A percentile compares a stretch with the other conserved stretches of the same genome.
Evolutionary conservation across 495 filamentous ascomycete species (phyloP).

Genomic region (Neurospora sp.): DNA sequence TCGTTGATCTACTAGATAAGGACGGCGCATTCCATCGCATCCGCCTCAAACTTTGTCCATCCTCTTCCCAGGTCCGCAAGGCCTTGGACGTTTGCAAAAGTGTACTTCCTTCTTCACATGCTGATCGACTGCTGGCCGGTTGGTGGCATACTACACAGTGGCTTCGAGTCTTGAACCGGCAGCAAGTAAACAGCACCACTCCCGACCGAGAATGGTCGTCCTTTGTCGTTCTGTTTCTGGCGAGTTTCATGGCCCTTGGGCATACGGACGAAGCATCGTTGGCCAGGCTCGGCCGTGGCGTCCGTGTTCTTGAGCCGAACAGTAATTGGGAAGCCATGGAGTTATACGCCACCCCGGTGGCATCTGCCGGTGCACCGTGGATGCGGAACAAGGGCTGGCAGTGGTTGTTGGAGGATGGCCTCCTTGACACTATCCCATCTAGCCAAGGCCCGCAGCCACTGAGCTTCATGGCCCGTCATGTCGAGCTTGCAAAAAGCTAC

Average conservation of each 20-base stretch:
- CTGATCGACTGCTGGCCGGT: slow-evolving; percentile 54
- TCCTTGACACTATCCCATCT: slow-evolving; percentile 7
- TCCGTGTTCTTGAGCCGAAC: slow-evolving; percentile 1
- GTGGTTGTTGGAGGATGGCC: slow-evolving; percentile 56
- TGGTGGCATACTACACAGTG: slow-evolving; percentile 74
- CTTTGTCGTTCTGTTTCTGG: slow-evolving; percentile 59
- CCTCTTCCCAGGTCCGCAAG: slow-evolving; percentile 46
- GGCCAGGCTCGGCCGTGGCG: not conserved
- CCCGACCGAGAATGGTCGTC: slow-evolving; percentile 70
- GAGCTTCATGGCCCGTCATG: slow-evolving; percentile 35
- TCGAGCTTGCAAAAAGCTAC: slow-evolving; percentile 42
- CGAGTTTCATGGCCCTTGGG: slow-evolving; percentile 33
- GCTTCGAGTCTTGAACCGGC: slow-evolving; percentile 27
- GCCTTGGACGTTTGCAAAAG: slow-evolving; percentile 52
- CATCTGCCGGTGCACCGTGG: slow-evolving; percentile 53
- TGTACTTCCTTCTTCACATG: slow-evolving; percentile 47
- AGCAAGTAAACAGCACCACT: slow-evolving; percentile 20
- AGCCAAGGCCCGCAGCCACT: slow-evolving; percentile 3
- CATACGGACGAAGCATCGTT: slow-evolving; percentile 10
- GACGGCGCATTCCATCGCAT: slow-evolving; percentile 52
- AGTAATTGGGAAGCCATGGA: slow-evolving; percentile 31
- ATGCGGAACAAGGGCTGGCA: slow-evolving; percentile 58
- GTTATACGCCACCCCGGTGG: slow-evolving; percentile 29
- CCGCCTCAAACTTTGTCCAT: slow-evolving; percentile 55
- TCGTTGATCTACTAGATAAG: slow-evolving; percentile 55